Evolutionary conservation across 169 alveolate species (phyloP).

Genomic region (Cryptosporidium parvum): DNA sequence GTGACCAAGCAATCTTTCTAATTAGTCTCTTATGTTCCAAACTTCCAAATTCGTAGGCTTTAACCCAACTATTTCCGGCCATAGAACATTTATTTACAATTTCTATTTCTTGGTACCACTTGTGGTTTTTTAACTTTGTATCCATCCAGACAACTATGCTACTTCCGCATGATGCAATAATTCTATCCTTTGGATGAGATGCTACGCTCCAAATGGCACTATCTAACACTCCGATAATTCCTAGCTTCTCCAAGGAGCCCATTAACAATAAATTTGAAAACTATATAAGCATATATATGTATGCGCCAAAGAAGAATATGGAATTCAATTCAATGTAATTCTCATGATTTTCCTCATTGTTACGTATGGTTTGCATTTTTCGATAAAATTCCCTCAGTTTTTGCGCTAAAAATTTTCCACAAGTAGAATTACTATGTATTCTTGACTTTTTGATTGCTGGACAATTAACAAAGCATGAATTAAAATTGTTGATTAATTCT

Average conservation of each 20-base stretch:
- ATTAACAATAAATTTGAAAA: neutral
- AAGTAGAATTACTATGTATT: too few relatives aligned
- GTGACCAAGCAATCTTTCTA: conserved; percentile 86
- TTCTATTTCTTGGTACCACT: conserved; percentile 32
- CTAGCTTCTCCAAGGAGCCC: conserved; percentile 28
- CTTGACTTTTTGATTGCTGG: too few relatives aligned
- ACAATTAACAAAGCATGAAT: neutral
- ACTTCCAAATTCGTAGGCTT: conserved; percentile 51
- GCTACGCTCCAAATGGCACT: conserved; percentile 45
- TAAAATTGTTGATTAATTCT: too few relatives aligned
- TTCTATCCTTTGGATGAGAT: conserved; percentile 49
- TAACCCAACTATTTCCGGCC: conserved; percentile 6
- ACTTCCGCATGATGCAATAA: conserved; percentile 55
- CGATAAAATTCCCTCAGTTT: neutral
- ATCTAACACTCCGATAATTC: conserved; percentile 16
- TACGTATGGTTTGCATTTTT: neutral
- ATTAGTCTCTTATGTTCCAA: conserved; percentile 85
- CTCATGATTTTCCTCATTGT: neutral
- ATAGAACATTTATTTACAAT: neutral
- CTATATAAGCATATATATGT: neutral
- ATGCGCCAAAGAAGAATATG: neutral
- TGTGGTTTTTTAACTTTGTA: conserved; percentile 13
- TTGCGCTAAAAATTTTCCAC: neutral
- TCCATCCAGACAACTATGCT: conserved; percentile 51
- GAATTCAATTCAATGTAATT: neutral